These are phyloP conservation scores for Helianthus tuberosus DNA, from an alignment of 129 eudicot species.

Conservation along the genomic window DNA sequence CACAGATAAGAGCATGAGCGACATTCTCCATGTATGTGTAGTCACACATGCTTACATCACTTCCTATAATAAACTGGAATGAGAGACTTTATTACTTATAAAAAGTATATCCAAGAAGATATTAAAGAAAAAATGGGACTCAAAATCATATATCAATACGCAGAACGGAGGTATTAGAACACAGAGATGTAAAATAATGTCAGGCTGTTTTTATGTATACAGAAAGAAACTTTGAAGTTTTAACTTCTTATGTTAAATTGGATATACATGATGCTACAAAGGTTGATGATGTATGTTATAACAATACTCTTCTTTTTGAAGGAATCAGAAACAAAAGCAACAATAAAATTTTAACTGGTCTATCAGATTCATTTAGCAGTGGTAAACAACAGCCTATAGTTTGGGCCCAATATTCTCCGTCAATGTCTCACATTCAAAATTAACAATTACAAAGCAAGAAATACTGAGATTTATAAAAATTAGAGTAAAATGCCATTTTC, in stretches of 20 bases:
- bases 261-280: constrained; percentile 12
- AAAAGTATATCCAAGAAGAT: constrained; percentile 35
- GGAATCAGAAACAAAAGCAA: constrained; percentile 12
- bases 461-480: neutral
- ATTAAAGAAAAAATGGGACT: neutral
- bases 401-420: constrained; percentile 16
- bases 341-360: constrained; percentile 3
- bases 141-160: neutral
- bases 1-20: constrained; percentile 85
- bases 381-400: constrained; percentile 2
- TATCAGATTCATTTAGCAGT: constrained; percentile 11
- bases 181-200: neutral
- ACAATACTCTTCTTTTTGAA: constrained; percentile 15
- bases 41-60: constrained; percentile 66
- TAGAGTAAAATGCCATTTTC: too few species aligned
- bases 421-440: constrained; percentile 7
- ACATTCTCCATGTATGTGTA: constrained; percentile 93
- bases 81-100: constrained; percentile 67
- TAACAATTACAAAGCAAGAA: neutral
- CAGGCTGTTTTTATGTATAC: neutral
- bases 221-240: neutral
- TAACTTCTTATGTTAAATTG: constrained; percentile 9
- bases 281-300: constrained; percentile 10
- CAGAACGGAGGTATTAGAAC: neutral
- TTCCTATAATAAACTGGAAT: constrained; percentile 94